These are phyloP conservation scores for Craspedostauros australis DNA, from an alignment of 108 stramenopile species.

Conservation along the genomic window DNA sequence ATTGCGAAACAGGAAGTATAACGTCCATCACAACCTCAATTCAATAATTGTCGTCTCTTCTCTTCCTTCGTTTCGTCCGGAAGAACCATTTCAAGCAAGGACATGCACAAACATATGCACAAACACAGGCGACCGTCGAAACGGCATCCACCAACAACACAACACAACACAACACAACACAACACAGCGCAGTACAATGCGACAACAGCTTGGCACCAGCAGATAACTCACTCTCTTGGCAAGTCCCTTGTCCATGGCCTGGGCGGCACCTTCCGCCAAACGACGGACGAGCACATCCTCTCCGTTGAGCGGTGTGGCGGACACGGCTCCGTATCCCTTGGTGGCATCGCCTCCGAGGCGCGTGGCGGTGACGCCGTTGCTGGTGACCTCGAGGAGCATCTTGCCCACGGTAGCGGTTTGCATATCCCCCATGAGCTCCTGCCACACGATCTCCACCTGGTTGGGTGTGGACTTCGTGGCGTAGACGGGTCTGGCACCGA, in stretches of 20 bases:
- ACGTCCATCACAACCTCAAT: too few relatives aligned
- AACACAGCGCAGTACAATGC: not conserved
- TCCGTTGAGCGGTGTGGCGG: conserved; percentile 52
- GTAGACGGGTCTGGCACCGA: conserved; percentile 65
- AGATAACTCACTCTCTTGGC: conserved; percentile 53
- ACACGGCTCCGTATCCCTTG: conserved; percentile 53
- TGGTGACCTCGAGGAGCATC: conserved; percentile 50
- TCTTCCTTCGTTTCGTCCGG: too few relatives aligned
- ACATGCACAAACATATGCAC: too few relatives aligned
- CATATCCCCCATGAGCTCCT: conserved; percentile 64
- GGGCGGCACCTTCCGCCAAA: conserved; percentile 70
- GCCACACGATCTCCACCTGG: conserved; percentile 71
- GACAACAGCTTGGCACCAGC: not conserved
- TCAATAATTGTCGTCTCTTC: too few relatives aligned
- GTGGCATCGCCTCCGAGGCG: conserved; percentile 58
- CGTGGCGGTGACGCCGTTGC: conserved; percentile 46
- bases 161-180: not conserved
- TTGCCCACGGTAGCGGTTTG: conserved; percentile 54
- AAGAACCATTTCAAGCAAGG: too few relatives aligned
- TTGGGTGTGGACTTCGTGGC: conserved; percentile 31
- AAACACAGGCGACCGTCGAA: not conserved
- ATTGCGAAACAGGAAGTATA: too few relatives aligned
- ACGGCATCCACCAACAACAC: too few relatives aligned
- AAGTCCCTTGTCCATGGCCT: conserved; percentile 80
- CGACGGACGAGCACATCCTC: conserved; percentile 69